phyloP scores from a whole-genome alignment of 179 eudicot species.

The Silene noctiflora region DNA sequence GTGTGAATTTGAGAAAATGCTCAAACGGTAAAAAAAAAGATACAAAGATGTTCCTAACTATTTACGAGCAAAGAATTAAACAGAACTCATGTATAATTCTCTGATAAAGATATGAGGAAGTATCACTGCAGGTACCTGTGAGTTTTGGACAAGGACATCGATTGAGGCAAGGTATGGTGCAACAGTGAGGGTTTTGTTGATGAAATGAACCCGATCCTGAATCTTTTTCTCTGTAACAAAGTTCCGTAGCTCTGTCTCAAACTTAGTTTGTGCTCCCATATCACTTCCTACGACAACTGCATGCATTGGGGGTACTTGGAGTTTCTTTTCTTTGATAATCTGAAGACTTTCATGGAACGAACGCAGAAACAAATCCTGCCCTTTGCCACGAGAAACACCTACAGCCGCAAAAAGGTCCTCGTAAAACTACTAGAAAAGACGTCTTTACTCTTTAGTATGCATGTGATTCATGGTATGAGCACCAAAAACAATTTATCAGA shows the following conservation, averaged over 20 bases:
- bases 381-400: constrained; percentile 98
- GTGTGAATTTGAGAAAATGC: background rate
- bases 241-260: constrained; percentile 73
- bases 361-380: constrained; percentile 85
- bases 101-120: background rate
- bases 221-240: constrained; percentile 65
- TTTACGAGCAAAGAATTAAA: background rate
- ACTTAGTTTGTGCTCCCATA: constrained; percentile 75
- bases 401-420: background rate
- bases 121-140: constrained; percentile 51
- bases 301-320: constrained; percentile 80
- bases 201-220: constrained; percentile 74
- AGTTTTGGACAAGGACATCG: constrained; percentile 90
- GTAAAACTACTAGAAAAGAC: background rate
- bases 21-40: background rate
- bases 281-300: constrained; percentile 91
- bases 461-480: background rate
- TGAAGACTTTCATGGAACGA: constrained; percentile 77
- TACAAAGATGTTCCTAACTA: background rate
- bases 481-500: background rate
- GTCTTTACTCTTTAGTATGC: background rate
- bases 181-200: constrained; percentile 85
- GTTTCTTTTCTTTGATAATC: constrained; percentile 62
- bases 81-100: background rate
- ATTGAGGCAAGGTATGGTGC: constrained; percentile 92